Evolutionary conservation across 208 protist species (phyloP), one percentile per base, ranked within the genome.

Genomic region (Naegleria gruberi): DNA sequence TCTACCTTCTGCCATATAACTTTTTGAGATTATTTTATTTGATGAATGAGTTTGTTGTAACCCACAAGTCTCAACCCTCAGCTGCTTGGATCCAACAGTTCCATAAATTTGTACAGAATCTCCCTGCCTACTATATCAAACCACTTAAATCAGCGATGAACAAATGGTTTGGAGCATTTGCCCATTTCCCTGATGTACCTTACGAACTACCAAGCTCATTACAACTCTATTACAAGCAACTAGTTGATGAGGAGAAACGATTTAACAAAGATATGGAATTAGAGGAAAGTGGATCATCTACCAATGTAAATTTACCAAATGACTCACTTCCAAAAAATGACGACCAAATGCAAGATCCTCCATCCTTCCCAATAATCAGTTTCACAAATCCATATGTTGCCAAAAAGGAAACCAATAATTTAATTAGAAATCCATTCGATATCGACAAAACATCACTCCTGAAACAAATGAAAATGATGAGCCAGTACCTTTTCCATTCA

Each of bases 1-100:
- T 89, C 7, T 89, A 77, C 26, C 4, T 89, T 34, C 37, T 89
- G 19, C 86, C 86, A 17, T 89, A 89, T 45, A 89, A 89, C 46
- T 89, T 46, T 44, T 19, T 45, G 5, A 26, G 45, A n/a, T 44
- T 89, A 0, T 89, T 89, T 40, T 40, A 42, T 45, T 81, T 89
- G 17, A 46, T 89, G 34, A 45, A 89, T 46, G 86, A 89, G 37
- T 55, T 41, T 19, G 41, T 87, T 6, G 17, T 4, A 30, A 57
- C 8, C 17, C 83, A 87, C 30, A 87, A 87, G n/a, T 40, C 42
- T 0, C 30, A 46, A 37, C 34, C 51, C 42, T 73, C 37, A 17
- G n/a, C 12, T 37, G 19, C 17, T 46, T 89, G 86, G 86, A 89
- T 40, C 15, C 34, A 77, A 37, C 8, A 89, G 5, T 89, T 81